Conservation (phyloP, 129 eudicot species). For the Pittosporum tobira region DNA sequence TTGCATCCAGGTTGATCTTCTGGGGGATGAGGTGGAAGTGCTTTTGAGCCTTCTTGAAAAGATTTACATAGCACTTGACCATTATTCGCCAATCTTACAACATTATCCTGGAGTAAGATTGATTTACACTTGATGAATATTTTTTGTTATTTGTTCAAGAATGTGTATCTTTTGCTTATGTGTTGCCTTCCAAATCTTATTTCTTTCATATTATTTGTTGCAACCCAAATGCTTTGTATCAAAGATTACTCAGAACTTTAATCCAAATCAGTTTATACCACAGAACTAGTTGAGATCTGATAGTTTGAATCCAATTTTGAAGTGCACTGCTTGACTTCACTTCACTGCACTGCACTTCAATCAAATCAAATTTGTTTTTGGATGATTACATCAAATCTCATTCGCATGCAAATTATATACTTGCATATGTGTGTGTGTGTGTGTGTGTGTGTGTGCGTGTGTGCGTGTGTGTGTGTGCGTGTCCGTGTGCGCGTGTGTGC, state of each 20-base stretch:
- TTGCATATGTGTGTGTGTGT: no score
- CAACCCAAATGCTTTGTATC: not conserved
- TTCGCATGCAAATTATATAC: no score
- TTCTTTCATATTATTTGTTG: no score
- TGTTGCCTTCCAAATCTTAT: not conserved
- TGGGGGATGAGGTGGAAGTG: conserved; percentile 92
- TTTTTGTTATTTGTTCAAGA: not conserved
- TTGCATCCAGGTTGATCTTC: conserved; percentile 70
- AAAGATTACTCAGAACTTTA: no score
- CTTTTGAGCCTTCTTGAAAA: conserved; percentile 68
- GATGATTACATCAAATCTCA: not conserved
- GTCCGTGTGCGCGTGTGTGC: no score
- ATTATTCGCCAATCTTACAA: conserved; percentile 80
- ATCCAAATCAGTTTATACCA: not conserved
- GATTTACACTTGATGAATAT: not conserved
- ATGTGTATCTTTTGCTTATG: not conserved
- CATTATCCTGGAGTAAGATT: conserved; percentile 94
- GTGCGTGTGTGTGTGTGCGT: no score
- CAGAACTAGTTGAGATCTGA: not conserved
- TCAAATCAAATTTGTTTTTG: not conserved
- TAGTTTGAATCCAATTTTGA: not conserved
- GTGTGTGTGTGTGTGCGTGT: no score
- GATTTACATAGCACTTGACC: conserved; percentile 88
- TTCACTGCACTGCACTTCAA: no score
- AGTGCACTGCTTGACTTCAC: not conserved